These are phyloP conservation scores for Vaccinium corymbosum DNA, from an alignment of 148 eudicot species.

Conservation along the genomic window DNA sequence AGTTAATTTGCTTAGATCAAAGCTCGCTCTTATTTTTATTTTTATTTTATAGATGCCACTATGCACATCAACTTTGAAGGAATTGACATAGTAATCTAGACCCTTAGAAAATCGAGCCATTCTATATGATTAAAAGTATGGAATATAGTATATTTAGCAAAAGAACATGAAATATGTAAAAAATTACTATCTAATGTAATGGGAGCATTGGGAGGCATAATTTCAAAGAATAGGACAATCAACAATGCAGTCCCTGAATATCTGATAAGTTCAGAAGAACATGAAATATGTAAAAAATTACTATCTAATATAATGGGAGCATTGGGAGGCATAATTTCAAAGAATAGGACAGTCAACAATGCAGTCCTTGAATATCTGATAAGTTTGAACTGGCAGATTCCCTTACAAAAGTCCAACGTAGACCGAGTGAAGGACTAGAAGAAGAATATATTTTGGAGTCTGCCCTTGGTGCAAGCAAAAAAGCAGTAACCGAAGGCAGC, in stretches of 20 bases:
- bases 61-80: conserved; percentile 1
- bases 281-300: background rate
- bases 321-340: background rate
- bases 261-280: background rate
- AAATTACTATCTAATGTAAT: background rate
- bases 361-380: background rate
- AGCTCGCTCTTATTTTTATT: background rate
- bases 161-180: background rate
- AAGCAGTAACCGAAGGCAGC: conserved; percentile 78
- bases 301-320: background rate
- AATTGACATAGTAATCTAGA: background rate
- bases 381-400: conserved; percentile 48
- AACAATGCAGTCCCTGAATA: conserved; percentile 1
- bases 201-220: background rate
- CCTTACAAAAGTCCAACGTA: conserved; percentile 50
- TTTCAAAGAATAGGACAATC: conserved; percentile 1
- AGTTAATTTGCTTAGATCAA: background rate
- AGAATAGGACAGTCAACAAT: background rate
- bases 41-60: background rate
- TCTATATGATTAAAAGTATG: background rate
- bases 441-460: conserved; percentile 56
- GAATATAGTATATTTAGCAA: background rate
- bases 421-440: conserved; percentile 51
- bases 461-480: conserved; percentile 77
- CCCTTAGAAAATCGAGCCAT: conserved; percentile 1